These are phyloP conservation scores for Ramularia endophylla DNA, from an alignment of 2,329 filamentous ascomycete genomes.

Conservation along the genomic window DNA sequence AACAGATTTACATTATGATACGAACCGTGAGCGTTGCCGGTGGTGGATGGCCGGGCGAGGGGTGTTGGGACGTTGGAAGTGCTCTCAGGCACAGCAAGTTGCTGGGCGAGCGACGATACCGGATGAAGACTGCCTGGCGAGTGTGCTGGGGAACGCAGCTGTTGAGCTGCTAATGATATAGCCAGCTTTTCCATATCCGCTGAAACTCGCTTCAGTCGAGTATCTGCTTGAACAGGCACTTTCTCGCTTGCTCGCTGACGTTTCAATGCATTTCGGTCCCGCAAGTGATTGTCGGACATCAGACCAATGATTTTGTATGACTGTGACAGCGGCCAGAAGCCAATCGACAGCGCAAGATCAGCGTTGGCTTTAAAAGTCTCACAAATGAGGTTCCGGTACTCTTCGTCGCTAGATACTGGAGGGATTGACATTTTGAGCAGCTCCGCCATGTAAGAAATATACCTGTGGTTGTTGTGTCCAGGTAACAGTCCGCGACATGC, in stretches of 20 bases:
- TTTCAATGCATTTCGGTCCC: conserved; percentile 22
- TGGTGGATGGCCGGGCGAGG: conserved; percentile 37
- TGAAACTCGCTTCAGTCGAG: not conserved
- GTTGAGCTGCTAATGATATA: conserved; percentile 11
- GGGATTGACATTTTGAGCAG: conserved; percentile 8
- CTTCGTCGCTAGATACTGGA: conserved; percentile 6
- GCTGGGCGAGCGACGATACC: conserved; percentile 19
- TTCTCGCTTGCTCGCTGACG: conserved; percentile 7
- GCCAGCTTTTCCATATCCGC: conserved; percentile 17
- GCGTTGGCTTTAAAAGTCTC: conserved; percentile 15
- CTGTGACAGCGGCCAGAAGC: conserved; percentile 47
- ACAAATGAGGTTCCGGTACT: conserved; percentile 13
- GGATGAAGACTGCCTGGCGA: conserved; percentile 17
- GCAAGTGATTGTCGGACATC: conserved; percentile 46
- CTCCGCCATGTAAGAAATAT: conserved; percentile 14
- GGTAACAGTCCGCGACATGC: conserved; percentile 22
- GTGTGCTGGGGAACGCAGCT: conserved; percentile 15
- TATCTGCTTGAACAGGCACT: conserved; percentile 4
- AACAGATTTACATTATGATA: conserved; percentile 29
- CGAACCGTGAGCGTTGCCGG: conserved; percentile 5
- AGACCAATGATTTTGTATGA: conserved; percentile 54
- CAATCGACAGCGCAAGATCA: conserved; percentile 18
- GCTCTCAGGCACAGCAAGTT: conserved; percentile 33
- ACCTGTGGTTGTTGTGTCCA: conserved; percentile 14
- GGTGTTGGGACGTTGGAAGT: conserved; percentile 51